Evolutionary conservation across 2,329 filamentous ascomycete genomes (phyloP).

Genomic region (Colletotrichum chrysophilum): DNA sequence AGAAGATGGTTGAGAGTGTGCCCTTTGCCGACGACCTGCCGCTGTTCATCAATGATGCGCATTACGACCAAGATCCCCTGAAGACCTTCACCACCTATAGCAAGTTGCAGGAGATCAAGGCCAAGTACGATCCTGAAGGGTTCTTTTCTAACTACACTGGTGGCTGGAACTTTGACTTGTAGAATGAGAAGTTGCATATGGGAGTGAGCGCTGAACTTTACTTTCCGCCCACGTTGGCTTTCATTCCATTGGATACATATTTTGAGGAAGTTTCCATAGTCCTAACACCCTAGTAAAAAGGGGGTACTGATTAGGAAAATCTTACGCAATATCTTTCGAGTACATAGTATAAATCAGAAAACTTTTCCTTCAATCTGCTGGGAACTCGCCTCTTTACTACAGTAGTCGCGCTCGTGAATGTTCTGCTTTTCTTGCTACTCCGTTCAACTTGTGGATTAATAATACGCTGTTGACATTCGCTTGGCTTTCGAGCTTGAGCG

Average conservation of each 20-base stretch:
- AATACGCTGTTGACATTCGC: accelerated
- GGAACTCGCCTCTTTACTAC: accelerated
- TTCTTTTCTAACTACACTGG: slow-evolving; percentile 26
- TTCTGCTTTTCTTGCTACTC: not conserved
- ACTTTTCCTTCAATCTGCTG: not conserved
- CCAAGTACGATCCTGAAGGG: slow-evolving; percentile 34
- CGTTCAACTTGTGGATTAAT: not conserved
- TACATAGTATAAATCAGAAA: not conserved
- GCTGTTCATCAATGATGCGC: not conserved
- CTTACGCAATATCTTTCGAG: not conserved
- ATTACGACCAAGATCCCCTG: not conserved
- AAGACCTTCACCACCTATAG: not conserved
- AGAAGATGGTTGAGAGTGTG: not conserved
- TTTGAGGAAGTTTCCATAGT: not conserved
- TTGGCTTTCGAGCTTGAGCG: not conserved
- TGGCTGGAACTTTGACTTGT: not conserved
- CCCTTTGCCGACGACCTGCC: not conserved
- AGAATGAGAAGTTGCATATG: not conserved
- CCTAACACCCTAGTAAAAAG: not conserved
- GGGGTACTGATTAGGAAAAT: accelerated
- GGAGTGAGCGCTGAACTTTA: not conserved
- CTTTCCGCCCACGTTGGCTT: not conserved
- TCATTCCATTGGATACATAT: not conserved
- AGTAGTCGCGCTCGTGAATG: accelerated
- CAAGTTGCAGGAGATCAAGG: slow-evolving; percentile 25